Conservation (phyloP, 1,139 yeast species). For the Suhomyces wounanorum region DNA sequence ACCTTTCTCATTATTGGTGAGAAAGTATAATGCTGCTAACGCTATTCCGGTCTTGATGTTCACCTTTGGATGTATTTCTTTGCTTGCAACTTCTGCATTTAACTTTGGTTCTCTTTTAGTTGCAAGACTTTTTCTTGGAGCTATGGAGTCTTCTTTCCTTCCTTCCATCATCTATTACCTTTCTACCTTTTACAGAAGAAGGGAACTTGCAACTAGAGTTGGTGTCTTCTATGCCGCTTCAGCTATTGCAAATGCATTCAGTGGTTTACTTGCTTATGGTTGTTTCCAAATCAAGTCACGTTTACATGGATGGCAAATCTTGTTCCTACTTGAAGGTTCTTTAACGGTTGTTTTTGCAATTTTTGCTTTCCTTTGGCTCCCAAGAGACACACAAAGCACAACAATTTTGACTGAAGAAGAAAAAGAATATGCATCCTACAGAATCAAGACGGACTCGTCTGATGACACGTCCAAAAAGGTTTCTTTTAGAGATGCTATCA, state of each 20-base stretch:
- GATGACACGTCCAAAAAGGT: slow-evolving; percentile 23
- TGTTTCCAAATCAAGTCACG: slow-evolving; percentile 27
- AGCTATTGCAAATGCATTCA: slow-evolving; percentile 25
- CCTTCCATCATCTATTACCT: slow-evolving; percentile 26
- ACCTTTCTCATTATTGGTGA: slow-evolving; percentile 23
- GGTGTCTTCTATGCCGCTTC: slow-evolving; percentile 26
- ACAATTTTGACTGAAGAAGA: slow-evolving; percentile 28
- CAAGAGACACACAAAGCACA: slow-evolving; percentile 30
- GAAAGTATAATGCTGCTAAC: slow-evolving; percentile 24
- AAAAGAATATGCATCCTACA: slow-evolving; percentile 25
- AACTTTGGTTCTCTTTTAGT: slow-evolving; percentile 23
- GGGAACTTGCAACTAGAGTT: slow-evolving; percentile 23
- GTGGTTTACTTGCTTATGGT: slow-evolving; percentile 24
- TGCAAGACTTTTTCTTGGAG: slow-evolving; percentile 27
- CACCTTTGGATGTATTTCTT: slow-evolving; percentile 22
- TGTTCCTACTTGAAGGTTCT: slow-evolving; percentile 26
- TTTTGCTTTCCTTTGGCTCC: slow-evolving; percentile 19
- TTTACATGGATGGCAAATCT: slow-evolving; percentile 28
- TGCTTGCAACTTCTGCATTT: slow-evolving; percentile 20
- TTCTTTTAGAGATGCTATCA: slow-evolving; percentile 28
- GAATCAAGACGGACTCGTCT: slow-evolving; percentile 31
- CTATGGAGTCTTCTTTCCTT: slow-evolving; percentile 23
- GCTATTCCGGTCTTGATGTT: slow-evolving; percentile 25
- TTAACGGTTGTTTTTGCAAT: slow-evolving; percentile 22
- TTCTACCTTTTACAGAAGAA: slow-evolving; percentile 24